Evolutionary conservation across 257 asterid genomes (phyloP).

Genomic region (Solanum commersonii): DNA sequence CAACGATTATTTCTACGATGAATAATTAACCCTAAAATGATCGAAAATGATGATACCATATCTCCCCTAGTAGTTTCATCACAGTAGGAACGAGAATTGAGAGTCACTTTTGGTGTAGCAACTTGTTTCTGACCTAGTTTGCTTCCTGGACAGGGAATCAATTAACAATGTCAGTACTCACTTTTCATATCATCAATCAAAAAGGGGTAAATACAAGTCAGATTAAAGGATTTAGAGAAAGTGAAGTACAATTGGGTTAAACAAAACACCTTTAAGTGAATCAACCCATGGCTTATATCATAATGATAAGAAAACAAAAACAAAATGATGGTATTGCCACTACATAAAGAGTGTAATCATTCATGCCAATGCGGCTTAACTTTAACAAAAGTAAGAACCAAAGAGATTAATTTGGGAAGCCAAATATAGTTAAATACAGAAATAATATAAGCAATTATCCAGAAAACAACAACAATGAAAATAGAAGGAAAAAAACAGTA

Average conservation of each 20-base stretch:
- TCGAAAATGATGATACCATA: constrained; percentile 19
- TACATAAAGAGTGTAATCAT: constrained; percentile 17
- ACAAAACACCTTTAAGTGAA: neutral
- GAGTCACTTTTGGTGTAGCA: constrained; percentile 29
- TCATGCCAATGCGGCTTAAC: constrained; percentile 22
- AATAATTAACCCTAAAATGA: neutral
- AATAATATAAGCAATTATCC: neutral
- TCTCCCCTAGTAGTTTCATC: constrained; percentile 40
- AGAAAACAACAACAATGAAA: neutral
- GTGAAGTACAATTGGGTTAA: neutral
- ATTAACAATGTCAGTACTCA: constrained; percentile 3
- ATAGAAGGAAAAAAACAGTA: neutral
- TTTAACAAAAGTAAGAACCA: constrained; percentile 29
- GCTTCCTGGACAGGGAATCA: constrained; percentile 40
- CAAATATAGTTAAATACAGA: neutral
- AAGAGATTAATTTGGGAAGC: neutral
- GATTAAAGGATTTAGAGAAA: neutral
- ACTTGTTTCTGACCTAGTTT: constrained; percentile 32
- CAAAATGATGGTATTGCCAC: constrained; percentile 44
- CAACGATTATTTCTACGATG: neutral
- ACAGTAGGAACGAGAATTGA: constrained; percentile 36
- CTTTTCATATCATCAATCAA: neutral
- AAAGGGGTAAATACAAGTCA: neutral
- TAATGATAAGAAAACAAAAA: constrained; percentile 20
- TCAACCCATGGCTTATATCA: constrained; percentile 11